Percentiles rank a stretch among this genome's conserved stretches.
Evolutionary conservation across 768 basidiomycete species (phyloP).

Genomic region (Suillus clintonianus): DNA sequence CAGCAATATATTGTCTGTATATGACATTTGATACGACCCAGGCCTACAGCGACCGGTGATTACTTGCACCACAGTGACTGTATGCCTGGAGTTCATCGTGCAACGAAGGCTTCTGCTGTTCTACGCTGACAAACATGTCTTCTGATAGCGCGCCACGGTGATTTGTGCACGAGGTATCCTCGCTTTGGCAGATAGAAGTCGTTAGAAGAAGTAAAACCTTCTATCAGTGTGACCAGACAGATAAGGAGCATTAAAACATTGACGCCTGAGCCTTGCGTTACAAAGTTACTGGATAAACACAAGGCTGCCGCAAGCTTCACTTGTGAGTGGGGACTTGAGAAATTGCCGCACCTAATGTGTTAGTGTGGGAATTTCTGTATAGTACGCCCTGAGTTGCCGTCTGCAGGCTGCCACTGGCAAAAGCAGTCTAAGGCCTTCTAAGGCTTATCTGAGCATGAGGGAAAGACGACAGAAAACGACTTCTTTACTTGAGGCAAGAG

Average conservation of each 20-base stretch:
- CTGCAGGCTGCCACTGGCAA: neutral
- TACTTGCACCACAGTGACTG: neutral
- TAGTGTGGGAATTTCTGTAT: constrained; percentile 1
- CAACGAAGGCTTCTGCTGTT: neutral
- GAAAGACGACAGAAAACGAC: neutral
- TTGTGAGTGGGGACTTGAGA: neutral
- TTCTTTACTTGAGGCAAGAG: neutral
- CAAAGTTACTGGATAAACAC: constrained; percentile 2
- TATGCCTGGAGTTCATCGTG: neutral
- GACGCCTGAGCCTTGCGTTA: constrained; percentile 3
- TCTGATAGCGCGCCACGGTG: constrained; percentile 2
- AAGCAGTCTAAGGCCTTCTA: neutral
- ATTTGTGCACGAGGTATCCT: constrained; percentile 6
- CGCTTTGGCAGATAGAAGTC: constrained; percentile 2
- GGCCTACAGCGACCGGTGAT: neutral
- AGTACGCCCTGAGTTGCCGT: neutral
- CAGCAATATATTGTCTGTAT: neutral
- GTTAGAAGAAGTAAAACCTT: neutral
- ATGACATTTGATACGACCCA: neutral
- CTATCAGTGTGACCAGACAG: constrained; percentile 1
- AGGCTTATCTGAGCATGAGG: constrained; percentile 1
- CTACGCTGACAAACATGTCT: neutral
- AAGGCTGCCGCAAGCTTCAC: constrained; percentile 1
- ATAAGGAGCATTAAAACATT: constrained; percentile 1
- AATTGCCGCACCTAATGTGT: neutral